These are phyloP conservation scores for Hemisphaericaspora subhashii DNA, from an alignment of 1,139 yeast species.

Conservation along the genomic window DNA sequence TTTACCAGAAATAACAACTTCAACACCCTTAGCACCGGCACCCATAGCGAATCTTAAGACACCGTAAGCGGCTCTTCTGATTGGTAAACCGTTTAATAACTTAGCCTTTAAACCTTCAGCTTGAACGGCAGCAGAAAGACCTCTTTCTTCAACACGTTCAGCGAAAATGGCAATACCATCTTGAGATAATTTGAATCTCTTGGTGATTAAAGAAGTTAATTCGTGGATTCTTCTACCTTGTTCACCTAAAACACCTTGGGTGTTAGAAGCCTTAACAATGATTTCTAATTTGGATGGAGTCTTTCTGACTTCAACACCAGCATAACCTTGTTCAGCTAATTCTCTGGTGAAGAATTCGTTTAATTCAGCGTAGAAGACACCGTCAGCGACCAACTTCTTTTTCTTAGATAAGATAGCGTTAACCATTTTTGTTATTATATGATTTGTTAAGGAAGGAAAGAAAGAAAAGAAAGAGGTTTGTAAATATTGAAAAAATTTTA, in stretches of 20 bases:
- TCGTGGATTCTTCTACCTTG: conserved; percentile 99
- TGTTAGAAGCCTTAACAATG: conserved; percentile 98
- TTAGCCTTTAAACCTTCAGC: conserved; percentile 99
- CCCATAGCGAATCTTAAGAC: conserved; percentile 99
- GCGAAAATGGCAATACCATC: conserved; percentile 95
- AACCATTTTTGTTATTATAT: conserved; percentile 28
- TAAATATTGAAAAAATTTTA: not conserved
- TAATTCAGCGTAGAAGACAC: conserved; percentile 99
- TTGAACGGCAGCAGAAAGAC: conserved; percentile 99
- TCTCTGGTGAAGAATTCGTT: conserved; percentile 99
- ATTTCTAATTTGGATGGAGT: conserved; percentile 98
- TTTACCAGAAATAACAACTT: conserved; percentile 99
- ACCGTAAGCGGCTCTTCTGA: conserved; percentile 99
- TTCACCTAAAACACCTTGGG: conserved; percentile 99
- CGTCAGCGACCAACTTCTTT: conserved; percentile 97
- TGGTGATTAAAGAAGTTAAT: conserved; percentile 95
- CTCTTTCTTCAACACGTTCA: conserved; percentile 99
- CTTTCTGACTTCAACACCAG: conserved; percentile 99
- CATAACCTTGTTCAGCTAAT: conserved; percentile 99
- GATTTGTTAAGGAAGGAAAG: conserved; percentile 1
- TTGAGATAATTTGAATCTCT: conserved; percentile 97
- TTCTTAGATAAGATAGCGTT: conserved; percentile 73
- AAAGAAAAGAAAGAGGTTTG: not conserved
- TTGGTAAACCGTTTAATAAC: conserved; percentile 97
- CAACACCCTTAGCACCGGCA: conserved; percentile 99